phyloP scores from a whole-genome alignment of 2,329 filamentous ascomycete species.

The Nemania serpens region DNA sequence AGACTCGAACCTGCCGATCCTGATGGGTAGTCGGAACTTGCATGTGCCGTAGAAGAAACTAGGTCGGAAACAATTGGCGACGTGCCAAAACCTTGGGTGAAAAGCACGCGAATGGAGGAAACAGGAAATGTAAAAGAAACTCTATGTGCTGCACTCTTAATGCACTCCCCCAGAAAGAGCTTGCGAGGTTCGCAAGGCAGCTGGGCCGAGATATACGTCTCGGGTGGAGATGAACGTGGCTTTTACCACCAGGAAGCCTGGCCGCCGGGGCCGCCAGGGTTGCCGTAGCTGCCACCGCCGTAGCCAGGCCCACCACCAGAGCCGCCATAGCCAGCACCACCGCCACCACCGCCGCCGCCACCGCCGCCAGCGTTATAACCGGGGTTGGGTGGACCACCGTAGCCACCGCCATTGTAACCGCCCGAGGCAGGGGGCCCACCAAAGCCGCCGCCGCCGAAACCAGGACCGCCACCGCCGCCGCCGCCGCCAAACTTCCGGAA shows the following conservation, averaged over 20 bases:
- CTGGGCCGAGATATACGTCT: not conserved
- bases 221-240: conserved; percentile 8
- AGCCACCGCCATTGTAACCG: conserved; percentile 52
- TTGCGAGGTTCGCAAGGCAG: conserved; percentile 6
- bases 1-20: conserved; percentile 44
- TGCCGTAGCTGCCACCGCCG: conserved; percentile 50
- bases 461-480: conserved; percentile 51
- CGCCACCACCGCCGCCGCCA: conserved; percentile 47
- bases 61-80: conserved; percentile 32
- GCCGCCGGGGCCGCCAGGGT: conserved; percentile 58
- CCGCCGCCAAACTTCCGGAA: conserved; percentile 74
- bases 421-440: conserved; percentile 40
- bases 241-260: conserved; percentile 72
- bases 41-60: conserved; percentile 41
- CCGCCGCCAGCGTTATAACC: conserved; percentile 52
- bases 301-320: conserved; percentile 50
- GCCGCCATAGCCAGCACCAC: conserved; percentile 51
- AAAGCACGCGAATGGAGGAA: conserved; percentile 35
- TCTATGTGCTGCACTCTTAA: conserved; percentile 34
- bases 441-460: conserved; percentile 42
- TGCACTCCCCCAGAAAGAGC: conserved; percentile 20
- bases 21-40: conserved; percentile 39
- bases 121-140: conserved; percentile 26
- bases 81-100: conserved; percentile 27
- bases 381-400: conserved; percentile 46